Conservation (phyloP, 169 alveolate genomes). For the Plasmodium billcollinsi region DNA sequence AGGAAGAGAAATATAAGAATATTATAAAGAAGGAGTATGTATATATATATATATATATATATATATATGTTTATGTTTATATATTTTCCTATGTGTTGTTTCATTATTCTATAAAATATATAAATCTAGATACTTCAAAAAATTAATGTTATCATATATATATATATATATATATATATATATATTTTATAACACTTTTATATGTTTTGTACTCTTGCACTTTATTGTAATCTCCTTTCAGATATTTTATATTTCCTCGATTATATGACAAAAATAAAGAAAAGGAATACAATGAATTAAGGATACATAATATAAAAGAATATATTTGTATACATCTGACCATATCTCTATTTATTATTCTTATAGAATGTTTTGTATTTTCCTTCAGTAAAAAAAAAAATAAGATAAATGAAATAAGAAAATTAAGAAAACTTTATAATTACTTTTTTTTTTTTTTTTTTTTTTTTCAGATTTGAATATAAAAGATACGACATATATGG, state of each 20-base stretch:
- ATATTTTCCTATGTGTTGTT: background rate
- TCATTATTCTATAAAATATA: no score
- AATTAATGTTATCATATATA: background rate
- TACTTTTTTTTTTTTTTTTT: conserved; percentile 7
- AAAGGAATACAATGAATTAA: conserved; percentile 37
- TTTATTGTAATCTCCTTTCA: background rate
- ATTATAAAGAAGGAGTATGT: conserved; percentile 48
- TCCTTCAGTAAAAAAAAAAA: conserved; percentile 36
- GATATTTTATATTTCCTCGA: conserved; percentile 53
- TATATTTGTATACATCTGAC: conserved; percentile 52
- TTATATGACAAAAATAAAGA: conserved; percentile 51
- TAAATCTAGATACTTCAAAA: no score
- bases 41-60: conserved; percentile 4
- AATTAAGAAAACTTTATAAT: background rate
- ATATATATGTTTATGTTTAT: conserved; percentile 8
- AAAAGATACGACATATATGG: conserved; percentile 44
- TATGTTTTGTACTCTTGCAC: no score
- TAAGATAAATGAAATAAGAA: no score
- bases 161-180: conserved; percentile 4
- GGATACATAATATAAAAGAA: conserved; percentile 57
- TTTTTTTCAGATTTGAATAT: conserved; percentile 36
- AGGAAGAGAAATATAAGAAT: conserved; percentile 9
- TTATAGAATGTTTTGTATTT: conserved; percentile 54
- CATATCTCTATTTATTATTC: conserved; percentile 34
- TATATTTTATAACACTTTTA: background rate